Base-by-base conservation (phyloP, 768 basidiomycete genomes). In the Neoboletus subvelutipes region DNA sequence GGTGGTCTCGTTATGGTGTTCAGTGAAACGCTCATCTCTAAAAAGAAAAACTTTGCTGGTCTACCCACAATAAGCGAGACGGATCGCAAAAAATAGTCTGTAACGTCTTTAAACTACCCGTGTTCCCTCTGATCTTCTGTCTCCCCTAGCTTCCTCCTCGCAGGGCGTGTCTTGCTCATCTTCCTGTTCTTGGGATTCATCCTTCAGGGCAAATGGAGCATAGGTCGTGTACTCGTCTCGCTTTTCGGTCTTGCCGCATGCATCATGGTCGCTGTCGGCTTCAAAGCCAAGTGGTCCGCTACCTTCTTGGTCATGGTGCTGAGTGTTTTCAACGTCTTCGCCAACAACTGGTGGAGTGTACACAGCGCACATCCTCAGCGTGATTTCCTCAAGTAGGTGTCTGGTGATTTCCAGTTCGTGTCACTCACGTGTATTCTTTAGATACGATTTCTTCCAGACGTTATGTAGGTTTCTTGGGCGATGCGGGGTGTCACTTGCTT, bases 391-490 rank as follows among this genome's bases (percentile, higher is more conserved):
- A 98, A 98, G 90, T 95, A 68, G 63, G 88, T 78, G 11, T 10
- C 26, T 31, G n/a, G 4, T 24, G 31, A 43, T 15, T 10, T 26
- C 0, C 56, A 15, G 22, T 49, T 40, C 45, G 34, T 57, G 24
- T 43, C 43, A 49, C 67, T 76, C 49, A 78, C 50, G 26, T 48
- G 56, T 54, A 52, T 46, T 13, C 45, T 41, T 18, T 60, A 92
- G 92, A 81, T 97, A 98, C 68, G 97, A 99, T 76, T 99, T 99
- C 79, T 98, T 97, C 90, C 94, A 98, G 76, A 98, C 94, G 33
- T 81, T 97, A 34, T 97, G 83, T 86, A 51, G 28, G 41, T 48
- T 18, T n/a, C 13, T 12, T 45, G 11, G 10, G 31, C 40, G 22
- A 31, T 49, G 1, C 4, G 8, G 46, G 4, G 26, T 31, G 26